Evolutionary conservation across 495 filamentous ascomycete species (phyloP), one percentile per base, ranked within the genome.

Genomic region (Trichoderma erinaceum): DNA sequence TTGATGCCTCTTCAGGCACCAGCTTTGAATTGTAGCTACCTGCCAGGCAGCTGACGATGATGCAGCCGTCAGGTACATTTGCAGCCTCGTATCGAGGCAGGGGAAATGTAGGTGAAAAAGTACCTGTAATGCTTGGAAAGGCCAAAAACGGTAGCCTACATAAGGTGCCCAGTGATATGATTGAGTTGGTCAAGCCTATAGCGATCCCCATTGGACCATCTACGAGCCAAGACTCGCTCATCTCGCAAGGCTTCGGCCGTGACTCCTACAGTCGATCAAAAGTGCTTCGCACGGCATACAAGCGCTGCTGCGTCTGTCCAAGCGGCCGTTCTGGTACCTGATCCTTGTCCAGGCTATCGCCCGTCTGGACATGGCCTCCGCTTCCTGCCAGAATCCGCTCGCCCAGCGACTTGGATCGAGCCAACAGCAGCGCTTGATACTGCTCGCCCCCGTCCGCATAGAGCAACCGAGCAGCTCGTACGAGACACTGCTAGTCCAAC

Each of bases 1-100:
- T 21, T 61, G 56, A 61, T 61, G 56, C 56, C 56, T 61, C 10
- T 4, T 32, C 56, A 61, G 56, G 44, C 44, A 48, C n/a, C 44
- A 48, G 15, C n/a, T n/a, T 16, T 48, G 15, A 18, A 48, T 48
- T n/a, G 44, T 16, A 48, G 35, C 35, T 10, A 38, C 35, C 35
- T 38, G 35, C 35, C 8, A 38, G 35, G 35, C 35, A 38, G 4
- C 35, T 38, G 4, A 7, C 5, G 5, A 38, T 38, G 35, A 38
- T 38, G 35, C 35, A 38, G 35, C 35, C 35, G 7, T 10, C 35
- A 38, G 35, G 35, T 7, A 38, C 35, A 4, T 38, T 38, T 38
- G 35, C 35, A 38, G 35, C 35, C 35, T 38, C 35, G 35, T 38
- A 29, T 29, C 29, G 1, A 29, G 29, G 29, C 4, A 38, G 35